Percentiles rank a stretch among this genome's conserved stretches.
Conservation (phyloP, 495 filamentous ascomycete species). For the Thozetella sp. region DNA sequence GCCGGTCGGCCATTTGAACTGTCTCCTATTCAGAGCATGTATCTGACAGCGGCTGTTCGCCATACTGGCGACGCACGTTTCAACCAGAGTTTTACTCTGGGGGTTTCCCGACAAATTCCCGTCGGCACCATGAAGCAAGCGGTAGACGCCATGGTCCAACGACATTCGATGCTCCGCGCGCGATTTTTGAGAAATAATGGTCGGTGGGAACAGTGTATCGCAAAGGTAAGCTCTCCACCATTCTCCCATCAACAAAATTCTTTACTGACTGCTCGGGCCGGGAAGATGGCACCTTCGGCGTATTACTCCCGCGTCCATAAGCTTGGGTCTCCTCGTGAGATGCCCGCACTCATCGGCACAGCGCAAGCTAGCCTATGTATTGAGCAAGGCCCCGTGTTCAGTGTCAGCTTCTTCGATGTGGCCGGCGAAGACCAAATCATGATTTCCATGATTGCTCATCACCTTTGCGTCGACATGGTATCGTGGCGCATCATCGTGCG, state of each 20-base stretch:
- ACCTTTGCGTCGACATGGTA: conserved; percentile 60
- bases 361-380: conserved; percentile 18
- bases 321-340: conserved; percentile 10
- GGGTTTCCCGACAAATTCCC: conserved; percentile 38
- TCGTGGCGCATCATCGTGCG: conserved; percentile 63
- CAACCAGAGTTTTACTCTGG: conserved; percentile 61
- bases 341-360: conserved; percentile 5
- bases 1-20: conserved; percentile 53
- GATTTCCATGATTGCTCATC: conserved; percentile 57
- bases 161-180: conserved; percentile 64
- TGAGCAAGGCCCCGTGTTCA: conserved; percentile 38
- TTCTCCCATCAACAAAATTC: conserved; percentile 3
- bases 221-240: conserved; percentile 8
- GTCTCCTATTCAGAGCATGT: conserved; percentile 61
- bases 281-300: conserved; percentile 11
- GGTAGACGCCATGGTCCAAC: conserved; percentile 47
- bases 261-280: no score
- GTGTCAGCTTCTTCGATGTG: conserved; percentile 40
- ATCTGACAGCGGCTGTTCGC: conserved; percentile 50
- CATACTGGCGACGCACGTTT: conserved; percentile 52
- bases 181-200: conserved; percentile 38
- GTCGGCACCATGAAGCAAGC: conserved; percentile 36
- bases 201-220: conserved; percentile 22
- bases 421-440: conserved; percentile 23
- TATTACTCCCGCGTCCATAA: conserved; percentile 19